phyloP scores from a whole-genome alignment of 2,329 filamentous ascomycete species.

The Hypoxylon sp. region DNA sequence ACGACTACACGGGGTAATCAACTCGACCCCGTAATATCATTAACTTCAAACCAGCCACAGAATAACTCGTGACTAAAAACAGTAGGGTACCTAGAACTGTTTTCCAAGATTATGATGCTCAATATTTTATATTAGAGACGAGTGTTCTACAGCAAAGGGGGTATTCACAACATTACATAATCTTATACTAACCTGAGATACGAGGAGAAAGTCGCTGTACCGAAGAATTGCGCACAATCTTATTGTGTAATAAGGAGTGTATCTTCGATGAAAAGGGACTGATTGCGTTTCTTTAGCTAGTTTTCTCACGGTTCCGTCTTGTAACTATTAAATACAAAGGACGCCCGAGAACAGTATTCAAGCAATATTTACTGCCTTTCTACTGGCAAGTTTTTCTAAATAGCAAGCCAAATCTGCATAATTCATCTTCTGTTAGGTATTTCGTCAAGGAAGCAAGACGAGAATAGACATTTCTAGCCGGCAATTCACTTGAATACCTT shows the following conservation, averaged over 20 bases:
- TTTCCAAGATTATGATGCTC: background rate
- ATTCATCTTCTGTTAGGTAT: background rate
- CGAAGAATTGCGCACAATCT: background rate
- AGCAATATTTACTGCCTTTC: background rate
- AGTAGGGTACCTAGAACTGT: background rate
- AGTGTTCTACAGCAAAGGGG: too few species aligned
- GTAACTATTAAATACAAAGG: slow-evolving; percentile 15
- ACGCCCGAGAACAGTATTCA: slow-evolving; percentile 22
- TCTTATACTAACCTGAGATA: background rate
- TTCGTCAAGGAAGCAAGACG: background rate
- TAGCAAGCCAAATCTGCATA: background rate
- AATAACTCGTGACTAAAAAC: background rate
- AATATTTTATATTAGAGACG: background rate
- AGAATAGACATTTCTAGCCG: background rate
- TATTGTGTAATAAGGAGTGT: background rate
- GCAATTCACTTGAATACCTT: background rate
- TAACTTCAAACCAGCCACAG: background rate
- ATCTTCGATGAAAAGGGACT: background rate
- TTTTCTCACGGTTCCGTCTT: background rate
- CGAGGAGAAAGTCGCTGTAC: background rate
- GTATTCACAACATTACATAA: background rate
- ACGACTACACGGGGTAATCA: background rate
- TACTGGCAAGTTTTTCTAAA: background rate
- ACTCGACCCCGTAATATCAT: background rate
- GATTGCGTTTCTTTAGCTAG: background rate